Percentiles rank a stretch among this genome's conserved stretches.
phyloP scores from a whole-genome alignment of 352 stramenopile species.

The Pythium folliculosum region DNA sequence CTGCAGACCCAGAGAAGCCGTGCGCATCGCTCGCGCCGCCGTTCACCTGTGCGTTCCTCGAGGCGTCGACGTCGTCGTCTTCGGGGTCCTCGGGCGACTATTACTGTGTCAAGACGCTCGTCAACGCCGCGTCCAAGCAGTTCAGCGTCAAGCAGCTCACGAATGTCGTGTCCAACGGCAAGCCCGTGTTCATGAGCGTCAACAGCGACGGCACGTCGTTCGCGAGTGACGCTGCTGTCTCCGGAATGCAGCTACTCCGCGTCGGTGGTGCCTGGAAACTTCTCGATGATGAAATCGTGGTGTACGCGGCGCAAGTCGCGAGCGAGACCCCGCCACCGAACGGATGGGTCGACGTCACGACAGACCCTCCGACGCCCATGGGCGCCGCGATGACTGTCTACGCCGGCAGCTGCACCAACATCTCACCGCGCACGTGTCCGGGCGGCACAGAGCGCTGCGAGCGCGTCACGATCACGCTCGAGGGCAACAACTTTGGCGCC shows the following conservation, averaged over 20 bases:
- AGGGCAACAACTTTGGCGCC: conserved; percentile 56
- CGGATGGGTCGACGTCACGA: conserved; percentile 37
- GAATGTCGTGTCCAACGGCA: conserved; percentile 43
- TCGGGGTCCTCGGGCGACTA: conserved; percentile 17
- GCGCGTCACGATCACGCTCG: conserved; percentile 44
- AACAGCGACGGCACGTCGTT: conserved; percentile 16
- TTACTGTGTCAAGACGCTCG: conserved; percentile 39
- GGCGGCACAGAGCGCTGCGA: conserved; percentile 46
- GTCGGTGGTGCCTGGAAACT: conserved; percentile 40
- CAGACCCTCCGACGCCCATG: conserved; percentile 18
- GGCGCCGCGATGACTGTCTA: conserved; percentile 37
- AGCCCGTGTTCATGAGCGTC: conserved; percentile 38
- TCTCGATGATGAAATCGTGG: conserved; percentile 20
- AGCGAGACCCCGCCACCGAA: conserved; percentile 35
- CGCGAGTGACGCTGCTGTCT: neutral
- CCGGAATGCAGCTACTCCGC: conserved; percentile 37
- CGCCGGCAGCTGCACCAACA: conserved; percentile 38
- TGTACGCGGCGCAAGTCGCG: conserved; percentile 29
- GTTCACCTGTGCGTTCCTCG: conserved; percentile 40
- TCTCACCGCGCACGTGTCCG: conserved; percentile 35
- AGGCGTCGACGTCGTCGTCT: conserved; percentile 15
- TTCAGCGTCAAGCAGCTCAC: conserved; percentile 37
- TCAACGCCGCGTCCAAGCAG: conserved; percentile 24
- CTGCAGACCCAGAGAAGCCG: conserved; percentile 33
- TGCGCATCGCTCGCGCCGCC: conserved; percentile 46